Base-by-base conservation (phyloP, 1,284 basidiomycete genomes). In the Amylostereum areolatum region DNA sequence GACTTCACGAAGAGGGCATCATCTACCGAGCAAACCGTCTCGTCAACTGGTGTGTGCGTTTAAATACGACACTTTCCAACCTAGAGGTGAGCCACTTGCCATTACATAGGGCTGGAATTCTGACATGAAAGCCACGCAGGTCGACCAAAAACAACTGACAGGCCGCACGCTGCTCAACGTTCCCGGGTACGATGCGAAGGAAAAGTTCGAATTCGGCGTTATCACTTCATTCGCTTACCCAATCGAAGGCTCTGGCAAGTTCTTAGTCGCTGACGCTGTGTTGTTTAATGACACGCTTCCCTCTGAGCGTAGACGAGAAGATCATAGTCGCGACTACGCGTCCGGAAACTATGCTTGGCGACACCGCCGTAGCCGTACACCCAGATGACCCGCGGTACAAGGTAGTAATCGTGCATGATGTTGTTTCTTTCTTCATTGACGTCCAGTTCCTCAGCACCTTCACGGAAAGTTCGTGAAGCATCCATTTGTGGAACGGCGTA, bases 341-440 rank as follows among this genome's bases (percentile, higher is more conserved):
- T 77, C 95, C 95, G 0, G 97, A 99, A 70, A 99, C 97, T 1
- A 97, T 99, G 90, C 80, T 99, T 1, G 97, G 97, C 52, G 97
- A 99, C 78, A 95, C 94, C 5, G 97, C 92, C 32, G 87, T 99
- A 43, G 97, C 97, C 41, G 92, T 99, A 1, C 96, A 99, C 68
- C 95, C 95, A 2, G 80, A 95, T 52, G 97, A 99, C 67, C 66
- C 79, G 29, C 81, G 97, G n/a, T 98, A 99, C 73, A 96, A 76
- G 53, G 64, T 63, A 29, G 6, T 29, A 12, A 45, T 36, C 24
- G 4, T 6, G 42, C 7, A 7, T 27, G n/a, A 31, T 34, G 12
- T 9, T 34, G 33, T 40, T 3, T 29, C 28, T 28, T 4, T 35
- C 30, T 4, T 25, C 4, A 2, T 10, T 31, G 27, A 9, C 12